Evolutionary conservation across 768 basidiomycete species (phyloP), one percentile per base, ranked within the genome.

Genomic region (Boletus pseudopeckii): DNA sequence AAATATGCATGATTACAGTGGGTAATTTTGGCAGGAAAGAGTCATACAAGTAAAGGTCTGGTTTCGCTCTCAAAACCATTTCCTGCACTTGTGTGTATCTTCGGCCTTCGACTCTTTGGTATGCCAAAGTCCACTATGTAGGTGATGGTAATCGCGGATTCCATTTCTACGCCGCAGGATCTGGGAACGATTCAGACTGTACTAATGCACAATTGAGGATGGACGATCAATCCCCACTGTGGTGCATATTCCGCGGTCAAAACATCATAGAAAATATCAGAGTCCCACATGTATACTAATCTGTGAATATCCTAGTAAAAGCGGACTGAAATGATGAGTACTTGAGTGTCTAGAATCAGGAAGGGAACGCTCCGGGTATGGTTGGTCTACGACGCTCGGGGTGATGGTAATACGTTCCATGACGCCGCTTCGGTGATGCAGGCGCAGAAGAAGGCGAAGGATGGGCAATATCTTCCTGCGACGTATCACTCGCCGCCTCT

Each of bases 381-480:
- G 69, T 63, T 57, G 79, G 77, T 62, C 77, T 53, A 44, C 71
- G 71, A 38, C 75, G 76, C 64, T 93, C 92, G 0, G 92, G 92
- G 68, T 92, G 92, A 67, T 92, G 92, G 60, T 86, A 92, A 62
- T 92, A 92, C 26, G 88, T 92, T 33, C 82, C 80, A 67, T 90
- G 86, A 28, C 88, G 75, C 57, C 81, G 84, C 52, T 73, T 67
- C 17, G 77, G 72, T n/a, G 76, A 73, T 7, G 73, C 67, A 10
- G 65, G 43, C 43, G 67, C 42, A 20, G 67, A 58, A 7, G 70
- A 59, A 26, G 66, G 34, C n/a, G 49, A 26, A 6, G 18, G 39
- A 26, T 40, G 53, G n/a, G 32, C 52, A 22, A 66, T 45, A 40
- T 67, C 67, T 43, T 69, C 71, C 53, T 69, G 62, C 22, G 64